Percentiles rank a stretch among this genome's conserved stretches.
Conservation (phyloP, 2,329 filamentous ascomycete species). For the Cyphellophora europaea region DNA sequence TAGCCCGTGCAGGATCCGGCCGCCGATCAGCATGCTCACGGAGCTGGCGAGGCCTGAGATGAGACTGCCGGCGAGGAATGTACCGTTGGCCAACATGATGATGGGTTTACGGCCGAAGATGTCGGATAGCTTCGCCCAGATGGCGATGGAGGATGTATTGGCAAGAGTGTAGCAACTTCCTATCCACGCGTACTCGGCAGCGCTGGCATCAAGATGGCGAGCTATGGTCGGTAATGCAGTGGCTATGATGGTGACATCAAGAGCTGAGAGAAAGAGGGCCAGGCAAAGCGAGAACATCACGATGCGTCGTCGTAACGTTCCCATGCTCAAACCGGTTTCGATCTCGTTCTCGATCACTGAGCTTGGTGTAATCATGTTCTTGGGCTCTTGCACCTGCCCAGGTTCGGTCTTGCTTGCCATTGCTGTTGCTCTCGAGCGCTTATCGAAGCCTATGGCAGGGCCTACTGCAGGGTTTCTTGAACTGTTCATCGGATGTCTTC, state of each 20-base stretch:
- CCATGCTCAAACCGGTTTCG: no score
- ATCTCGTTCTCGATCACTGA: no score
- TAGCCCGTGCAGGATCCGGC: conserved; percentile 45
- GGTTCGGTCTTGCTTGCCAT: no score
- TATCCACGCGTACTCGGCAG: conserved; percentile 44
- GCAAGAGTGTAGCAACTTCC: conserved; percentile 42
- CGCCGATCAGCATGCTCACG: conserved; percentile 41
- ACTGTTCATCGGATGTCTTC: no score
- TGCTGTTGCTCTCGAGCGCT: no score
- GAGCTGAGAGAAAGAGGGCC: conserved; percentile 24
- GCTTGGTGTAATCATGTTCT: no score
- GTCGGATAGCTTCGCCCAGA: conserved; percentile 41
- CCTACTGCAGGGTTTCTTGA: no score
- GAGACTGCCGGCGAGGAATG: conserved; percentile 44
- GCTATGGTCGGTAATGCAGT: conserved; percentile 54
- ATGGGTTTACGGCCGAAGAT: conserved; percentile 48
- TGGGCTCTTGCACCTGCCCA: no score
- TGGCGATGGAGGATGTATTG: conserved; percentile 29
- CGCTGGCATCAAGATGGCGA: conserved; percentile 41
- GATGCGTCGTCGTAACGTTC: no score
- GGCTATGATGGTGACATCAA: conserved; percentile 47
- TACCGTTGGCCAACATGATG: conserved; percentile 38
- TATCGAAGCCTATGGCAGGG: no score
- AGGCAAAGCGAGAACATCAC: no score
- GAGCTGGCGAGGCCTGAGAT: conserved; percentile 36